Conservation (phyloP, 352 stramenopile genomes). For the Phytophthora fragariae region DNA sequence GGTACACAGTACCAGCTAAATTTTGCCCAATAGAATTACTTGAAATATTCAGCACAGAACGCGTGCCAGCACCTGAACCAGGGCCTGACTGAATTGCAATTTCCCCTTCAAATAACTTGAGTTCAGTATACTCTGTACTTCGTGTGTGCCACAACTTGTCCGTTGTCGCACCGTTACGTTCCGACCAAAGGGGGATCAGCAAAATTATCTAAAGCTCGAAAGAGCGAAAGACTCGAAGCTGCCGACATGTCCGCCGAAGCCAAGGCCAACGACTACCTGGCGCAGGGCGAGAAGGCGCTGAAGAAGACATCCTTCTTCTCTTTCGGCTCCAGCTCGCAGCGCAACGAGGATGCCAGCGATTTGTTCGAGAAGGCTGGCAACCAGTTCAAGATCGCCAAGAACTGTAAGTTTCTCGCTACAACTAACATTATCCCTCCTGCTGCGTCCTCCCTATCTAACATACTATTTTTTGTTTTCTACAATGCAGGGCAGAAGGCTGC, state of each 20-base stretch:
- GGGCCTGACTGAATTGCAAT: no score
- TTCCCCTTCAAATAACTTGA: not conserved
- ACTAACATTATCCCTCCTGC: not conserved
- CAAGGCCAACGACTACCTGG: slow-evolving; percentile 79
- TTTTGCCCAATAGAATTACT: no score
- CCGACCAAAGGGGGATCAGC: slow-evolving; percentile 14
- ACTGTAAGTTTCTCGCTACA: slow-evolving; percentile 64
- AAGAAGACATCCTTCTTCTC: slow-evolving; percentile 98
- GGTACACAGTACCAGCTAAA: no score
- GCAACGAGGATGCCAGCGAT: slow-evolving; percentile 97
- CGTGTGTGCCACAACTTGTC: slow-evolving; percentile 7
- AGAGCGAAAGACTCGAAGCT: not conserved
- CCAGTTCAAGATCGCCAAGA: slow-evolving; percentile 97
- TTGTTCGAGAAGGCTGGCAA: slow-evolving; percentile 95
- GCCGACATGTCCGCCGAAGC: slow-evolving; percentile 71
- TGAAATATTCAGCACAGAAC: no score
- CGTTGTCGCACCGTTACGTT: slow-evolving; percentile 20
- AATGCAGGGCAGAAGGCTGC: slow-evolving; percentile 76
- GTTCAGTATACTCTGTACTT: not conserved
- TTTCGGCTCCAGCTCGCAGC: slow-evolving; percentile 93
- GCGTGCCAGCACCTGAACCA: no score
- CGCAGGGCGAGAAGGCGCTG: slow-evolving; percentile 89
- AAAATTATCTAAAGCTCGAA: not conserved
- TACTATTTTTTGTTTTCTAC: slow-evolving; percentile 26
- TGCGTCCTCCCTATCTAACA: slow-evolving; percentile 24